phyloP scores from a whole-genome alignment of 257 asterid genomes.

The Fraxinus cuspidata region DNA sequence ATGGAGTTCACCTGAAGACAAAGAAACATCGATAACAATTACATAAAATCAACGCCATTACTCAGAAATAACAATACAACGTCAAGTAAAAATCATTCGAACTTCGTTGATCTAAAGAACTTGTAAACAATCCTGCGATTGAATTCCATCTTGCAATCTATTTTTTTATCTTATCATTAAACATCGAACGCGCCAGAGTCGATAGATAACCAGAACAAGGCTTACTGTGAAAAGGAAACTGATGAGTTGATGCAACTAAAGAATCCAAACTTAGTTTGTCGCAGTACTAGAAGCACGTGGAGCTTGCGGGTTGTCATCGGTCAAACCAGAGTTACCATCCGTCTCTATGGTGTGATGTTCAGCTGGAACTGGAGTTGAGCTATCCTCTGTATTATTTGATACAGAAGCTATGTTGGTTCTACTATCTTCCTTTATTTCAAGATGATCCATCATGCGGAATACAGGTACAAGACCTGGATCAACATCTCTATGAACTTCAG shows the following conservation, averaged over 20 bases:
- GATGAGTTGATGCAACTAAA: constrained; percentile 17
- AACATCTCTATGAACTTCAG: constrained; percentile 43
- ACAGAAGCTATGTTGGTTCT: constrained; percentile 35
- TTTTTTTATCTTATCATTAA: constrained; percentile 3
- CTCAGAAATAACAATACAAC: too few relatives aligned
- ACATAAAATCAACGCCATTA: neutral
- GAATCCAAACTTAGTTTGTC: constrained; percentile 30
- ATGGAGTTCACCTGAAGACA: constrained; percentile 21
- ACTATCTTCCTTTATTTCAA: constrained; percentile 35
- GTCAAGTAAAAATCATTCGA: too few relatives aligned
- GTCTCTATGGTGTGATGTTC: constrained; percentile 34
- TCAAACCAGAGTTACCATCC: constrained; percentile 27
- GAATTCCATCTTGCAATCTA: neutral
- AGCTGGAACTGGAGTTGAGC: constrained; percentile 24
- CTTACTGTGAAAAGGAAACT: constrained; percentile 19
- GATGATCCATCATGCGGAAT: constrained; percentile 46
- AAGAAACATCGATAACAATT: constrained; percentile 7
- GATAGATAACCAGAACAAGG: neutral
- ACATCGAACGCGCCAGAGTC: neutral
- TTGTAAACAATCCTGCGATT: neutral
- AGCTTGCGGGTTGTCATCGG: constrained; percentile 35
- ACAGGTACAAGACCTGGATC: constrained; percentile 38
- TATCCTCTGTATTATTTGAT: constrained; percentile 34
- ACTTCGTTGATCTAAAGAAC: neutral
- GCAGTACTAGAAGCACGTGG: constrained; percentile 48